Conservation (phyloP, 805 yeast species). For the Candida cerambycidarum region DNA sequence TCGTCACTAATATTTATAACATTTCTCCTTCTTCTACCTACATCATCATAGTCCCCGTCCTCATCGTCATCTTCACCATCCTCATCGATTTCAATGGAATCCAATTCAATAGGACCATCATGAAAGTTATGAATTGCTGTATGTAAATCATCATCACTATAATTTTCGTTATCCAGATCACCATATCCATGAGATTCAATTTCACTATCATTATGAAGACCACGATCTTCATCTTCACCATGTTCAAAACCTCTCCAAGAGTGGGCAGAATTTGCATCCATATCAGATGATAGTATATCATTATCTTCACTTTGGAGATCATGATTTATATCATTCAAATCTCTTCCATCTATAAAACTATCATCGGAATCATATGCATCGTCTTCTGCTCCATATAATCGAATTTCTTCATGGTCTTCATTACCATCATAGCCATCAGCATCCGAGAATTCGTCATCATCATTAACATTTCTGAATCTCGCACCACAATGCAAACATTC, state of each 20-base stretch:
- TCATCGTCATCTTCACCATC: slow-evolving; percentile 12
- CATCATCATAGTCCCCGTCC: slow-evolving; percentile 1
- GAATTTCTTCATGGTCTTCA: slow-evolving; percentile 32
- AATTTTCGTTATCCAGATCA: background rate
- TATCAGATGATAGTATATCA: slow-evolving; percentile 10
- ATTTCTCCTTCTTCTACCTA: slow-evolving; percentile 8
- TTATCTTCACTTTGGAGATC: slow-evolving; percentile 16
- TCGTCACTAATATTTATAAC: slow-evolving; percentile 22
- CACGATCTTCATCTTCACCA: slow-evolving; percentile 3
- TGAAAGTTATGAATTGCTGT: slow-evolving; percentile 28
- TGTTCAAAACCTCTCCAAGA: slow-evolving; percentile 15
- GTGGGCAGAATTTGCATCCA: slow-evolving; percentile 5
- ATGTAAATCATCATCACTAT: slow-evolving; percentile 20
- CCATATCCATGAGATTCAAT: background rate
- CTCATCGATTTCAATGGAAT: slow-evolving; percentile 9
- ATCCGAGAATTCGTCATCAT: slow-evolving; percentile 35
- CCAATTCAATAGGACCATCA: slow-evolving; percentile 9
- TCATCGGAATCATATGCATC: slow-evolving; percentile 30
- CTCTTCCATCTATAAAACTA: slow-evolving; percentile 32
- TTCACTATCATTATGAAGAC: background rate
- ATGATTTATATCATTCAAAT: slow-evolving; percentile 20
- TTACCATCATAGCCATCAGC: slow-evolving; percentile 32
- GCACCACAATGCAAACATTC: slow-evolving; percentile 70
- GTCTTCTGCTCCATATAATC: slow-evolving; percentile 15
- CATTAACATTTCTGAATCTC: slow-evolving; percentile 39